Conservation (phyloP, 345 rosid genomes). For the Populus nigra region DNA sequence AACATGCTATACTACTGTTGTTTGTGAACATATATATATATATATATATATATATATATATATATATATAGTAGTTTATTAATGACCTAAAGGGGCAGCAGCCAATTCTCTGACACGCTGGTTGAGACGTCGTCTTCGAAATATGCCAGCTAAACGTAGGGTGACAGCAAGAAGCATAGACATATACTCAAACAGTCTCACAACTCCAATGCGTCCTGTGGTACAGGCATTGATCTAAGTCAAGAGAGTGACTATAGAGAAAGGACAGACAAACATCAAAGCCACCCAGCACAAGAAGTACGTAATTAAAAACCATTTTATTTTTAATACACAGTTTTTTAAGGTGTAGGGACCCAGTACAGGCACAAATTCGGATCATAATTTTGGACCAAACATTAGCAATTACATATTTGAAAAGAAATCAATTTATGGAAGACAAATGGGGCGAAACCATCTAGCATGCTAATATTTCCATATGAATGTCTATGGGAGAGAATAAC, state of each 20-base stretch:
- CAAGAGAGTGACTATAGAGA: not conserved
- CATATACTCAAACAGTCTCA: slow-evolving; percentile 53
- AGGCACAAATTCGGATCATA: not conserved
- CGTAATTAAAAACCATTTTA: not conserved
- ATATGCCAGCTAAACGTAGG: slow-evolving; percentile 60
- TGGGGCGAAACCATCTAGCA: not conserved
- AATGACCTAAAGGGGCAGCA: slow-evolving; percentile 36
- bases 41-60: not conserved
- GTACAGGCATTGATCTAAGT: slow-evolving; percentile 1
- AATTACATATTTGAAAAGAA: not conserved
- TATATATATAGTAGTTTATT: slow-evolving; percentile 1
- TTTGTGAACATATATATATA: not conserved
- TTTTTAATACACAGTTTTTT: not conserved
- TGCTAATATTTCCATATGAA: not conserved
- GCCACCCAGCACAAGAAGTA: not conserved
- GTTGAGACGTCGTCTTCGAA: slow-evolving; percentile 47
- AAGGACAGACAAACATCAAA: not conserved
- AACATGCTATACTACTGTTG: not conserved
- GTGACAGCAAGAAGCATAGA: slow-evolving; percentile 52
- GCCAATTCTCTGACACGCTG: slow-evolving; percentile 60
- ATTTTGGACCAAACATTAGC: not conserved
- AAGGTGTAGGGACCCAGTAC: not conserved
- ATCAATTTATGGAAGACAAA: not conserved
- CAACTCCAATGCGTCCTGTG: slow-evolving; percentile 56
- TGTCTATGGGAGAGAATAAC: too few species aligned